phyloP scores from a whole-genome alignment of 2,329 filamentous ascomycete genomes.

The Aspergillus sp. region DNA sequence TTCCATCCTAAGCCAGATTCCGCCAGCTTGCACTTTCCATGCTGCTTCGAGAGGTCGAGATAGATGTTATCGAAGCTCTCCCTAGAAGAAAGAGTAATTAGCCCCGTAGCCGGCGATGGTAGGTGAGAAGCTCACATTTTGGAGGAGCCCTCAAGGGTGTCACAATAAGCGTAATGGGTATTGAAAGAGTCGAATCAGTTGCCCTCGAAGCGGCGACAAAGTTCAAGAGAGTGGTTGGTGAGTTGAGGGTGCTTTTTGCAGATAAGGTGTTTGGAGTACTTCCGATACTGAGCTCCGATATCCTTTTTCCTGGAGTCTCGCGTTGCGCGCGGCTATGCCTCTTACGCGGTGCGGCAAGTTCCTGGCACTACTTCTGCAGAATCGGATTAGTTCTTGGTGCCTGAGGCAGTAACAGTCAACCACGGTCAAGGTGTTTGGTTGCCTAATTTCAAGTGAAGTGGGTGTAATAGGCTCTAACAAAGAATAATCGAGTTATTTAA shows the following conservation, averaged over 20 bases:
- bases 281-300: slow-evolving; percentile 19
- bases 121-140: slow-evolving; percentile 32
- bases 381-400: slow-evolving; percentile 2
- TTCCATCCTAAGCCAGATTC: slow-evolving; percentile 97
- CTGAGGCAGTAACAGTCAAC: slow-evolving; percentile 10
- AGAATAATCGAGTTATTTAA: no score
- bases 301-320: slow-evolving; percentile 26
- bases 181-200: neutral
- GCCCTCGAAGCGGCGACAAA: neutral
- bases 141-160: slow-evolving; percentile 28
- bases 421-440: no score
- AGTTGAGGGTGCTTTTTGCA: neutral
- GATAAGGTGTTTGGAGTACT: neutral
- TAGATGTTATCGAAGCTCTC: slow-evolving; percentile 98
- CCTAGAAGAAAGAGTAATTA: slow-evolving; percentile 42
- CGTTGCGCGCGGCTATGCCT: slow-evolving; percentile 26
- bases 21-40: slow-evolving; percentile 90
- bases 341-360: slow-evolving; percentile 16
- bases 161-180: neutral
- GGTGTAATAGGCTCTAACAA: no score
- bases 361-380: slow-evolving; percentile 9
- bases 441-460: no score
- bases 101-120: slow-evolving; percentile 5
- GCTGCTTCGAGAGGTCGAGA: slow-evolving; percentile 89
- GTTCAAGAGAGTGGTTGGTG: neutral